Evolutionary conservation across 306 rosid genomes (phyloP).

Genomic region (Rosa persica): DNA sequence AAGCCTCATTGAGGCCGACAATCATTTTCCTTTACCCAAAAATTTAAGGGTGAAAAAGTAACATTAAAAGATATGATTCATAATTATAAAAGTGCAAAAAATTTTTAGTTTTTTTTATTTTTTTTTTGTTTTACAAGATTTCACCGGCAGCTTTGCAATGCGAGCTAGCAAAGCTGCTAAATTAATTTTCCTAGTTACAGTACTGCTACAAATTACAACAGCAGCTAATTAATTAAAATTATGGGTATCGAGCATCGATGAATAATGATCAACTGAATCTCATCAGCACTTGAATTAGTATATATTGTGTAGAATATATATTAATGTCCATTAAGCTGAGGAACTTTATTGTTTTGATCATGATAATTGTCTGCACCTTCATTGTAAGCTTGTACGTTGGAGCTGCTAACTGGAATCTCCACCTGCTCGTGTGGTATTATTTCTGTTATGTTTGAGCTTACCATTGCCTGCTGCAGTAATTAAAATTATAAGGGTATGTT

Average conservation of each 20-base stretch:
- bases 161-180: not conserved
- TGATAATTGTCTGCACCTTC: slow-evolving; percentile 33
- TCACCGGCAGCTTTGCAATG: not conserved
- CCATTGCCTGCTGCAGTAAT: slow-evolving; percentile 42
- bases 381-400: slow-evolving; percentile 43
- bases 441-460: slow-evolving; percentile 44
- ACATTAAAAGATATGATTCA: not conserved
- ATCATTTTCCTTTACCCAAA: no score
- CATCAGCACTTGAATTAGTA: not conserved
- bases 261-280: not conserved
- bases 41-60: no score
- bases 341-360: slow-evolving; percentile 40
- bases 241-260: not conserved
- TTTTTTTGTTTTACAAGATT: not conserved
- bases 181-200: not conserved
- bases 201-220: slow-evolving; percentile 15
- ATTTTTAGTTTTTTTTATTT: not conserved
- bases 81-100: not conserved
- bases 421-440: slow-evolving; percentile 54
- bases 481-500: not conserved
- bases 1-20: no score
- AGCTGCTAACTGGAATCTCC: slow-evolving; percentile 47
- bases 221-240: not conserved
- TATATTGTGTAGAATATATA: not conserved
- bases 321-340: slow-evolving; percentile 32